Percentiles rank a stretch among this genome's conserved stretches.
These are phyloP conservation scores for Colletotrichum tropicicola DNA, from an alignment of 2,329 filamentous ascomycete species.

Conservation along the genomic window DNA sequence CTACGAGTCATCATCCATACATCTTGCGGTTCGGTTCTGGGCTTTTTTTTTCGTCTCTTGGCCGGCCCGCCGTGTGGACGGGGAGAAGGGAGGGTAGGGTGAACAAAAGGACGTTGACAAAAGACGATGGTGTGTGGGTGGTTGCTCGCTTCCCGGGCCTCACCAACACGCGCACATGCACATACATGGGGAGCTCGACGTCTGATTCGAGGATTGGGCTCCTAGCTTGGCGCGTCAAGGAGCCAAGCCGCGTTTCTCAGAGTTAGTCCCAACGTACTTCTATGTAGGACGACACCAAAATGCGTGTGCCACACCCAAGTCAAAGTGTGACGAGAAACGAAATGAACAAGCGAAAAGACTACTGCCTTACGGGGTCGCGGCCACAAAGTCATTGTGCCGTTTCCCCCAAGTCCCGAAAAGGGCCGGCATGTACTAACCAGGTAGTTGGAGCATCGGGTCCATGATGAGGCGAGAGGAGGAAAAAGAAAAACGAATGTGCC, in stretches of 20 bases:
- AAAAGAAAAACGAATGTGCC: background rate
- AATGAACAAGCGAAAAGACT: conserved; percentile 10
- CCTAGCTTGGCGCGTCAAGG: background rate
- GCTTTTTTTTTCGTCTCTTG: too few relatives aligned
- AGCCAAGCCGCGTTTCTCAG: conserved; percentile 19
- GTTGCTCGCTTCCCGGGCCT: background rate
- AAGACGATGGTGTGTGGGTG: background rate
- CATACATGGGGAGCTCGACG: background rate
- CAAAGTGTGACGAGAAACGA: background rate
- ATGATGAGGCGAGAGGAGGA: background rate
- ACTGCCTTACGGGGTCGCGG: conserved; percentile 20
- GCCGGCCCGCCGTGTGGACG: too few relatives aligned
- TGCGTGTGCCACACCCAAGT: conserved; percentile 7
- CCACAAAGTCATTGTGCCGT: background rate
- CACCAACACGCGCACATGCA: background rate
- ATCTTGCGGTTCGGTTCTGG: background rate
- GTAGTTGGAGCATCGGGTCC: conserved; percentile 9
- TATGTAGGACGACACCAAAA: background rate
- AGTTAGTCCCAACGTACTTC: background rate
- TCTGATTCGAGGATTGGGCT: background rate
- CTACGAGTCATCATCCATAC: conserved; percentile 13
- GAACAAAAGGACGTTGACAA: background rate
- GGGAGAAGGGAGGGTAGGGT: background rate
- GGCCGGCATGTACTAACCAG: conserved; percentile 5
- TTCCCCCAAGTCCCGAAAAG: conserved; percentile 18